Base-by-base conservation (phyloP, 306 rosid genomes). In the Betula pendula region DNA sequence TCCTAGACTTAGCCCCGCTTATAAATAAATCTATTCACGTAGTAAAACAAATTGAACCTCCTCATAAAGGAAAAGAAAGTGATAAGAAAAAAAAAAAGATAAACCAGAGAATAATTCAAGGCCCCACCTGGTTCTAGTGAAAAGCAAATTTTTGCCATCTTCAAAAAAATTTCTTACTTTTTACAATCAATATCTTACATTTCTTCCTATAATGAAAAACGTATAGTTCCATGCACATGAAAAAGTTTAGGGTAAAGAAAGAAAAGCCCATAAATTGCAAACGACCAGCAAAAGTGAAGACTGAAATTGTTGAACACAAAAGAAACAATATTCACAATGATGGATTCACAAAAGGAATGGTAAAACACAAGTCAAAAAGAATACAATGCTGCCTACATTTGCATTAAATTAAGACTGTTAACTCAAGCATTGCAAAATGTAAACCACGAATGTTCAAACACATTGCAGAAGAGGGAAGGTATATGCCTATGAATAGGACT, bases 401-500 rank as follows among this genome's bases (percentile, higher is more conserved):
- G n/a, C n/a, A n/a, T n/a, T n/a, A n/a, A n/a, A n/a, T n/a, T 20
- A 8, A n/a, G 29, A 22, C 16, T 55, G 62, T 22, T 55, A 2
- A 55, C 62, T 55, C 29, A 55, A 55, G 62, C 29, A 55, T 9
- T 55, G 15, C 62, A 24, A 55, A 22, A 55, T 24, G 63, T 56
- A 56, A 56, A 56, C 17, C 33, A 56, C 31, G 17, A 56, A 24
- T 56, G 63, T 6, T 38, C 42, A 11, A 12, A 56, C 63, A 24
- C 7, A 24, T 38, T 47, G 42, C 6, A 60, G 67, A 60, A 29
- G 20, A 25, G 40, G 38, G 66, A 12, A 25, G 38, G 17, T 58
- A 58, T 25, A 25, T 58, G 16, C 45, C 5, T 17, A 25, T 16
- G 24, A 75, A 43, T 67, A 73, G 73, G 66, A 47, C 71, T 50